Evolutionary conservation across 768 basidiomycete genomes (phyloP).

Genomic region (Neoboletus magnificus): DNA sequence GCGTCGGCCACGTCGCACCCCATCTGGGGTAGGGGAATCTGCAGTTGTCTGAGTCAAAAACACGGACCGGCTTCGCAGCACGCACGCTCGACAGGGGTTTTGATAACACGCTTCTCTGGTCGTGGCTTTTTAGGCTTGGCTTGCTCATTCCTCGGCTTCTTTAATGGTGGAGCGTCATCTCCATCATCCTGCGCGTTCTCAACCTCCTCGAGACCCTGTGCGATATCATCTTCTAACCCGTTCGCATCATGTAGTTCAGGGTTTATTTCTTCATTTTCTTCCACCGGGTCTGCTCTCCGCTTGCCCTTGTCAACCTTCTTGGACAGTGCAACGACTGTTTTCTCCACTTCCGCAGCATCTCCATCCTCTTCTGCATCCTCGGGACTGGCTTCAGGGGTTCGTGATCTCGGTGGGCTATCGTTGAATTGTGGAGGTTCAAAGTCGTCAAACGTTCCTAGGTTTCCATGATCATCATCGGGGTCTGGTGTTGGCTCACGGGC

Average conservation of each 20-base stretch:
- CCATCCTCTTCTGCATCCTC: conserved; percentile 35
- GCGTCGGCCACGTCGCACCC: conserved; percentile 70
- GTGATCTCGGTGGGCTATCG: conserved; percentile 35
- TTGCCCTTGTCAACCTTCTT: conserved; percentile 39
- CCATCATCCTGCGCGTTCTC: conserved; percentile 54
- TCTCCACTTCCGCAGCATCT: conserved; percentile 32
- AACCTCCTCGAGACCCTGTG: conserved; percentile 40
- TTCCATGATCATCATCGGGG: conserved; percentile 23
- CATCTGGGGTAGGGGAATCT: conserved; percentile 34
- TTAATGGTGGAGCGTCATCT: conserved; percentile 27
- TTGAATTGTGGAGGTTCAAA: conserved; percentile 20
- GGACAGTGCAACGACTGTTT: conserved; percentile 24
- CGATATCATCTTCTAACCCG: conserved; percentile 42
- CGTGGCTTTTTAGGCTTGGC: conserved; percentile 29
- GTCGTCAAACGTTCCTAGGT: conserved; percentile 26
- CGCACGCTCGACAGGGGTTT: conserved; percentile 24
- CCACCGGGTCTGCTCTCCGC: conserved; percentile 31
- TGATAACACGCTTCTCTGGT: conserved; percentile 17
- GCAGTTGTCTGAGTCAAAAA: conserved; percentile 7
- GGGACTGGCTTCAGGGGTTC: conserved; percentile 48
- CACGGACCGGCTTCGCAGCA: background rate
- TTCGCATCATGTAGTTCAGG: conserved; percentile 16
- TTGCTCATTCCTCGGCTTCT: conserved; percentile 29
- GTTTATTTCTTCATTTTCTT: conserved; percentile 9
- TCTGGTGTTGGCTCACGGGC: conserved; percentile 21